A percentile compares a stretch with the other conserved stretches of the same genome.
Evolutionary conservation across 371 early-diverging fungal genomes (phyloP).

Genomic region (Mucor saturninus): DNA sequence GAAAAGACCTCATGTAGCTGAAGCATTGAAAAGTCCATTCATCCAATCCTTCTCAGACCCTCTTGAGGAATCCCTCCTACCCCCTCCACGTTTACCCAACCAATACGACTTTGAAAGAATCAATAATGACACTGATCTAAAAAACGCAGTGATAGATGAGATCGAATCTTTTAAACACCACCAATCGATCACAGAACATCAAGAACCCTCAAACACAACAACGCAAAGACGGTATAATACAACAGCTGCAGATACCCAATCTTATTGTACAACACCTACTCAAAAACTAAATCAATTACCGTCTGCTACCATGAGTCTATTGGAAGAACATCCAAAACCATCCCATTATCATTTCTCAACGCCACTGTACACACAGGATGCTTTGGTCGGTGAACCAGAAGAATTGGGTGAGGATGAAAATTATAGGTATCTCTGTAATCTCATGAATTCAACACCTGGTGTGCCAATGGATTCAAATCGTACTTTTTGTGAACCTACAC

Average conservation of each 20-base stretch:
- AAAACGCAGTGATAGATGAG: conserved; percentile 28
- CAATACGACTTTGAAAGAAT: conserved; percentile 32
- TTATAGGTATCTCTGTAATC: conserved; percentile 5
- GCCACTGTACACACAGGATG: conserved; percentile 6
- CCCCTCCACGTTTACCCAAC: background rate
- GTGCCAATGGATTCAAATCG: conserved; percentile 10
- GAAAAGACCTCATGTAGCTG: conserved; percentile 79
- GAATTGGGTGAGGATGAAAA: conserved; percentile 20
- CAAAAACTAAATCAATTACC: conserved; percentile 17
- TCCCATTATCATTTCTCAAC: background rate
- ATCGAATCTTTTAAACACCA: conserved; percentile 24
- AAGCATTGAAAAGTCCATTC: conserved; percentile 80
- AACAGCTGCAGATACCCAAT: background rate
- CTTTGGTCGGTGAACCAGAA: conserved; percentile 37
- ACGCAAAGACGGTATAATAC: conserved; percentile 1
- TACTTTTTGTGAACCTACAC: conserved; percentile 7
- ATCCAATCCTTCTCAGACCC: conserved; percentile 54
- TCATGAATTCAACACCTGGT: conserved; percentile 9
- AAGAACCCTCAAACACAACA: background rate
- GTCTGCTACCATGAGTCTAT: conserved; percentile 27
- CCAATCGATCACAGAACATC: too few species aligned
- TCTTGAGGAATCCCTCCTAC: conserved; percentile 28
- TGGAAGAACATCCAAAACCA: conserved; percentile 3
- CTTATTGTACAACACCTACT: conserved; percentile 7
- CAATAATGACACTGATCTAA: conserved; percentile 23